Evolutionary conservation across 495 filamentous ascomycete species (phyloP).

Genomic region (Xylaria venustula): DNA sequence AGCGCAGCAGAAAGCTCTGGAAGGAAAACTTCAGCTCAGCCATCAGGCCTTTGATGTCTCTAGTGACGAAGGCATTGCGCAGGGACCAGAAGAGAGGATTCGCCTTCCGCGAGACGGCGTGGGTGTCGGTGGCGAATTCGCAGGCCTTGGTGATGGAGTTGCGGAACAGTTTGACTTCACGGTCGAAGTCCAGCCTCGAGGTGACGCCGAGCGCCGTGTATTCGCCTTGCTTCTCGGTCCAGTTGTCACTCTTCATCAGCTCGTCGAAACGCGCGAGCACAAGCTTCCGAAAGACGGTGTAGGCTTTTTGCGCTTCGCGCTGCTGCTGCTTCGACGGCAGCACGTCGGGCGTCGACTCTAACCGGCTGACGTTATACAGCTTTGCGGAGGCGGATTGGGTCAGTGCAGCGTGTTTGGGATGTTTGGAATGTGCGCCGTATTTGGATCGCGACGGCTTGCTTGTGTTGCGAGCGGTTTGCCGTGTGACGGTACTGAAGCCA

Average conservation of each 20-base stretch:
- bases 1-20: slow-evolving; percentile 47
- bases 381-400: background rate
- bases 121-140: slow-evolving; percentile 28
- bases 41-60: slow-evolving; percentile 46
- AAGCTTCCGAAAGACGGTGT: slow-evolving; percentile 17
- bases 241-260: slow-evolving; percentile 8
- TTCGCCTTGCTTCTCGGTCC: slow-evolving; percentile 15
- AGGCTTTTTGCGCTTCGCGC: slow-evolving; percentile 10
- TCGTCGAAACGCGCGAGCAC: slow-evolving; percentile 12
- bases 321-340: background rate
- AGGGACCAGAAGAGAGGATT: slow-evolving; percentile 56
- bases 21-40: slow-evolving; percentile 62
- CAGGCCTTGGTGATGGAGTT: slow-evolving; percentile 34
- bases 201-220: slow-evolving; percentile 34
- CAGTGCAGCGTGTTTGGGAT: no score
- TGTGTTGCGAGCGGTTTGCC: background rate
- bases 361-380: background rate
- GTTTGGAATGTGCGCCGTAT: background rate
- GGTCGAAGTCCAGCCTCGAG: slow-evolving; percentile 28
- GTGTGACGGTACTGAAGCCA: slow-evolving; percentile 19
- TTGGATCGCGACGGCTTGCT: background rate
- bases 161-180: slow-evolving; percentile 36
- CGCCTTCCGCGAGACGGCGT: slow-evolving; percentile 29
- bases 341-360: background rate
- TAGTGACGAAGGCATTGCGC: slow-evolving; percentile 54